These are phyloP conservation scores for Aureobasidium sp. DNA, from an alignment of 2,329 filamentous ascomycete genomes.

Conservation along the genomic window DNA sequence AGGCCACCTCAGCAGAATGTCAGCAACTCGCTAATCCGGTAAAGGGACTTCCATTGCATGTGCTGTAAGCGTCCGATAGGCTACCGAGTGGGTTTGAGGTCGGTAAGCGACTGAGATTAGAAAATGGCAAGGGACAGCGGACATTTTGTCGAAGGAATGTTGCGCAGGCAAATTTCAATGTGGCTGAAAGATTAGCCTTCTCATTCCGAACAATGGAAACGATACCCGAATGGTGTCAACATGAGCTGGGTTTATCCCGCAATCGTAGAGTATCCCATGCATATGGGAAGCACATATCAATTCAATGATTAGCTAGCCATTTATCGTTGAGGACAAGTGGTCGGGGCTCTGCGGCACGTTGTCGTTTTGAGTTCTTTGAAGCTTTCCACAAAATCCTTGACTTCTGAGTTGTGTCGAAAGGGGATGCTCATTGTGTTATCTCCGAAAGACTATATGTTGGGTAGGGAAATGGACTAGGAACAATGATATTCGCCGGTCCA, in stretches of 20 bases:
- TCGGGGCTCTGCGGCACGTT: background rate
- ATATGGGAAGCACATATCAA: constrained; percentile 1
- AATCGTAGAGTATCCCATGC: background rate
- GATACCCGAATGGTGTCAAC: background rate
- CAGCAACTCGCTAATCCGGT: background rate
- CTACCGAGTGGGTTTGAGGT: background rate
- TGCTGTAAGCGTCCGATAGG: background rate
- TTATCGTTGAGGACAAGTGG: background rate
- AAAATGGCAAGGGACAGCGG: background rate
- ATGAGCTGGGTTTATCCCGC: background rate
- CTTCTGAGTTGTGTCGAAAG: no score
- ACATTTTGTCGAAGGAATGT: constrained; percentile 6
- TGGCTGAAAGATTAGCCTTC: background rate
- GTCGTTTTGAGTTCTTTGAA: constrained; percentile 1
- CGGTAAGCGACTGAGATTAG: background rate
- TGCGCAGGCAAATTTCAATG: background rate
- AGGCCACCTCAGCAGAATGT: constrained; percentile 3
- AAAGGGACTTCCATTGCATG: background rate
- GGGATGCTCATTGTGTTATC: background rate
- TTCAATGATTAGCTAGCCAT: background rate
- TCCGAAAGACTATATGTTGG: constrained; percentile 1
- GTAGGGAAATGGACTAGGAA: background rate
- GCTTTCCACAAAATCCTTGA: background rate
- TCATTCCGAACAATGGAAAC: background rate
- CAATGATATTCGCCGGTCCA: background rate